phyloP scores from a whole-genome alignment of 345 rosid genomes.

The Arabis hirsuta region DNA sequence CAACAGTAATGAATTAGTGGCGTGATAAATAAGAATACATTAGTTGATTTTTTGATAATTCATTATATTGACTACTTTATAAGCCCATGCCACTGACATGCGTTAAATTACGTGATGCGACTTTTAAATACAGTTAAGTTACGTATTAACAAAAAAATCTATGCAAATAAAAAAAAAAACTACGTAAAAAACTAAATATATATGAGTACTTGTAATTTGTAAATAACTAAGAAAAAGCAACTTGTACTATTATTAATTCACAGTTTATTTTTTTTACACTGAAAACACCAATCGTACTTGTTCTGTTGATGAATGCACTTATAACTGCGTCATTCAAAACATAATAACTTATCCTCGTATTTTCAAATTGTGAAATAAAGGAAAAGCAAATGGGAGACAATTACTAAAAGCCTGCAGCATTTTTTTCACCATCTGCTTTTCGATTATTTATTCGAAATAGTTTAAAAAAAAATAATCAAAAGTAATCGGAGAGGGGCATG shows the following conservation, averaged over 20 bases:
- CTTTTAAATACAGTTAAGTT: neutral
- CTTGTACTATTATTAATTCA: neutral
- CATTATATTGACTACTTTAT: neutral
- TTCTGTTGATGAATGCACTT: slow-evolving; percentile 10
- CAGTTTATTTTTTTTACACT: neutral
- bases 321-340: slow-evolving; percentile 28
- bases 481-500: slow-evolving; percentile 1
- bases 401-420: slow-evolving; percentile 40
- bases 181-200: no score
- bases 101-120: slow-evolving; percentile 23
- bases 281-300: slow-evolving; percentile 13
- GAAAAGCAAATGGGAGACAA: slow-evolving; percentile 33
- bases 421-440: slow-evolving; percentile 30
- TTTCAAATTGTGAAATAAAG: slow-evolving; percentile 23
- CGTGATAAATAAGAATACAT: slow-evolving; percentile 25
- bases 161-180: no score
- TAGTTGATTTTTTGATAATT: slow-evolving; percentile 20
- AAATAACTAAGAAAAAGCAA: no score
- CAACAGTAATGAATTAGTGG: neutral
- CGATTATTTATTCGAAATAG: neutral
- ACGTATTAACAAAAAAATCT: no score
- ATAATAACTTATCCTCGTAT: slow-evolving; percentile 29
- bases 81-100: slow-evolving; percentile 39
- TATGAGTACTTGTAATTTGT: no score
- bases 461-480: neutral